A percentile compares a stretch with the other conserved stretches of the same genome.
These are phyloP conservation scores for Scortechinia acanthostroma DNA, from an alignment of 2,329 filamentous ascomycete genomes.

Conservation along the genomic window DNA sequence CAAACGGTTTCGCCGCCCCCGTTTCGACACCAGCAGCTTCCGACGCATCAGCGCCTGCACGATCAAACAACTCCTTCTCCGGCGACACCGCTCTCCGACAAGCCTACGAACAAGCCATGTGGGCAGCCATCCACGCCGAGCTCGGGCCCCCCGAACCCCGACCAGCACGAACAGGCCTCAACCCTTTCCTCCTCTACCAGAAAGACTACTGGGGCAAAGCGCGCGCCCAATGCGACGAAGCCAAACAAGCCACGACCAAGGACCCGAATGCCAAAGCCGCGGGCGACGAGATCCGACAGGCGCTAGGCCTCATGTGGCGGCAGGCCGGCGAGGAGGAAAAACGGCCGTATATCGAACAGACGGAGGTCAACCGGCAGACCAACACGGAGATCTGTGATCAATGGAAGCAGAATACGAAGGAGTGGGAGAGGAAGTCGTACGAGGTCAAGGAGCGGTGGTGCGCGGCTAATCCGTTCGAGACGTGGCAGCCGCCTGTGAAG, in stretches of 20 bases:
- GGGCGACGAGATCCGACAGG: conserved; percentile 41
- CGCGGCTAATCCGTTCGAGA: background rate
- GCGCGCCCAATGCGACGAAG: conserved; percentile 36
- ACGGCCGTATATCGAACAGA: conserved; percentile 49
- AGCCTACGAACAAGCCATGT: conserved; percentile 12
- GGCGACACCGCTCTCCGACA: conserved; percentile 11
- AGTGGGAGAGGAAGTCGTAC: conserved; percentile 44
- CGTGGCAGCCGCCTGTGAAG: too few relatives aligned
- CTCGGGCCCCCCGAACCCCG: conserved; percentile 42
- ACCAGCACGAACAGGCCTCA: conserved; percentile 34
- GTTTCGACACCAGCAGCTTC: background rate
- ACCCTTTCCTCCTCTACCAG: conserved; percentile 61
- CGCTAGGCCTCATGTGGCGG: conserved; percentile 57
- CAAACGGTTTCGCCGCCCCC: too few relatives aligned
- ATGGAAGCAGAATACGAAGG: conserved; percentile 37
- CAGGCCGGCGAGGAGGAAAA: conserved; percentile 43
- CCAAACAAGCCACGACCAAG: conserved; percentile 27
- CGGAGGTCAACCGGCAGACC: conserved; percentile 19
- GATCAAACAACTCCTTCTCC: conserved; percentile 50
- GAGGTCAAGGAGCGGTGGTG: conserved; percentile 16
- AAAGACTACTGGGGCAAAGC: conserved; percentile 49
- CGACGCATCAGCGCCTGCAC: conserved; percentile 14
- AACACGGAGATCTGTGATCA: conserved; percentile 40
- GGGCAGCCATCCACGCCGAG: background rate
- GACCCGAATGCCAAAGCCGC: conserved; percentile 39